Evolutionary conservation across 78 protist genomes (phyloP), one percentile per base, ranked within the genome.

Genomic region (Fonticula alba): DNA sequence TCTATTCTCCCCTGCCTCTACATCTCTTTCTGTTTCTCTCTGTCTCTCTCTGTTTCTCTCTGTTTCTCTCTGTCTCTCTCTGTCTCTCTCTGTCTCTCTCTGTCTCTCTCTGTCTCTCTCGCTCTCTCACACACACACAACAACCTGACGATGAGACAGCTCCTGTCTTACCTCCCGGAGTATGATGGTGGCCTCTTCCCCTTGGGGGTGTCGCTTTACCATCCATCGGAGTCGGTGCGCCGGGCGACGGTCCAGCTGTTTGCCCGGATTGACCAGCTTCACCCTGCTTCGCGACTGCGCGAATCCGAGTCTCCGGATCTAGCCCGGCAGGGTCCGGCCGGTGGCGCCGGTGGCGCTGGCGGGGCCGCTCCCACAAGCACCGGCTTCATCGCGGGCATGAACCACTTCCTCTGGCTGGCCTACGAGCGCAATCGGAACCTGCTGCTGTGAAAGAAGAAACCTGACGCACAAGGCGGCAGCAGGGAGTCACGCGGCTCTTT

Each of bases 131-230:
- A n/a, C n/a, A n/a, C n/a, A n/a, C n/a, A n/a, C n/a, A n/a, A n/a
- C n/a, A n/a, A 7, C 38, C 38, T 1, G 26, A 47, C 52, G 24
- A 9, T 47, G 52, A 26, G 24, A 22, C 22, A 76, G 62, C 78
- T 82, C 32, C 74, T 82, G 40, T 37, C 78, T 11, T 79, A 65
- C 31, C 62, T 82, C 13, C 88, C 88, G 29, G 83, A 82, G 58
- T 43, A 82, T 1, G 70, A 81, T 31, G 88, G 88, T 15, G 88
- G 88, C 5, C 35, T 82, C 35, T 77, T 61, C 62, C 84, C 88
- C 27, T 66, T 82, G 11, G 84, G 83, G 13, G 76, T 78, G 20
- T 72, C 72, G 40, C 64, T 82, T 15, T 78, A 81, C 53, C 85
- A 81, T 32, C 62, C 64, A 5, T 51, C 74, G 20, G 78, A 81